Conservation (phyloP, 2,329 filamentous ascomycete genomes). For the Tolypocladium cylindrosporum region DNA sequence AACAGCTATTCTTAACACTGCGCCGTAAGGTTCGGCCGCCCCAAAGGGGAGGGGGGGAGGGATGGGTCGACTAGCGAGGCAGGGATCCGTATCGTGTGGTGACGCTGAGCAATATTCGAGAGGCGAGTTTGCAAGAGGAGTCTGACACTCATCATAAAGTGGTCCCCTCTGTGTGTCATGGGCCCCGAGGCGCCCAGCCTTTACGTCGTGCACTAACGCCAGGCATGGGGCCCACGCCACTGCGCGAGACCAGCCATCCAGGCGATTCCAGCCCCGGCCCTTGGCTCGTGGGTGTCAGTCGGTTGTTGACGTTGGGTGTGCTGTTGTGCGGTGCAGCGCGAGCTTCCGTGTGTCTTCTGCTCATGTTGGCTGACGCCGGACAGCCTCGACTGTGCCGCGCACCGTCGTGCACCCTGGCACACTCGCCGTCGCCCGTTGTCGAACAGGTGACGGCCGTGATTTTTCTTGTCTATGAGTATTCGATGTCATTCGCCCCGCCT, state of each 20-base stretch:
- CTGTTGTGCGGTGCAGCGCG: not conserved
- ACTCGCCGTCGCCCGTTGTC: not conserved
- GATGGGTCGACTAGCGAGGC: slow-evolving; percentile 16
- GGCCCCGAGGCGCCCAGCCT: slow-evolving; percentile 10
- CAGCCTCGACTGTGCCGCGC: slow-evolving; percentile 7
- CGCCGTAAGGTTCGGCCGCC: slow-evolving; percentile 23
- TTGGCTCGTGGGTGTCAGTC: not conserved
- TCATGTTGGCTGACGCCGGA: not conserved
- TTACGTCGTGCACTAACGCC: slow-evolving; percentile 19
- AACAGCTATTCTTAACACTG: slow-evolving; percentile 34
- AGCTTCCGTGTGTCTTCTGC: not conserved
- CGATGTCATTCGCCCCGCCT: not conserved
- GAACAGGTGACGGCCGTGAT: not conserved
- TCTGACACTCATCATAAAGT: slow-evolving; percentile 40
- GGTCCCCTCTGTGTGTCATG: slow-evolving; percentile 22
- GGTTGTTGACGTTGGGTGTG: not conserved
- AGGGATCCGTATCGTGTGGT: slow-evolving; percentile 25
- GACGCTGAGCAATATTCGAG: slow-evolving; percentile 41
- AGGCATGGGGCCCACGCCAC: slow-evolving; percentile 8
- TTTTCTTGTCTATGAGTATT: not conserved
- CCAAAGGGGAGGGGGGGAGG: slow-evolving; percentile 4
- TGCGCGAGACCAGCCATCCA: slow-evolving; percentile 4
- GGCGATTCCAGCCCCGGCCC: slow-evolving; percentile 7
- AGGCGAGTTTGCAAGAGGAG: slow-evolving; percentile 24
- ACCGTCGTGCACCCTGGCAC: not conserved